Evolutionary conservation across 805 yeast genomes (phyloP).

Genomic region (Cyberlindnera xylosilytica): DNA sequence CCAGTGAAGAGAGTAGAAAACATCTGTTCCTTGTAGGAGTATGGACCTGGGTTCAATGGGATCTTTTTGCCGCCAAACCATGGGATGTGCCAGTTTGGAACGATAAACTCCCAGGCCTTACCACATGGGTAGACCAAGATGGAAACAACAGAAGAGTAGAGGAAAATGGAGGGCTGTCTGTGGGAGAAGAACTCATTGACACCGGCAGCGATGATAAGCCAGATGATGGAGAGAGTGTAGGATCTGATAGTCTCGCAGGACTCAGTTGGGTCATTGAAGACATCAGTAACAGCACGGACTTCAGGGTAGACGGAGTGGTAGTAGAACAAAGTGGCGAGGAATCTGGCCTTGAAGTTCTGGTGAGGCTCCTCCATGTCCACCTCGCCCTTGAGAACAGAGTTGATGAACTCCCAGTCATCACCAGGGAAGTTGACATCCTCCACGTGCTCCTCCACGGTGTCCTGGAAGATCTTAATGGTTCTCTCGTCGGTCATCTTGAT

Average conservation of each 20-base stretch:
- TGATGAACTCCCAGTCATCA: conserved; percentile 16
- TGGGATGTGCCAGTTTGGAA: conserved; percentile 46
- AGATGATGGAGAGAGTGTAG: background rate
- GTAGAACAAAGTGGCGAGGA: conserved; percentile 14
- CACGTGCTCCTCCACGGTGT: conserved; percentile 38
- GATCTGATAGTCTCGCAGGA: background rate
- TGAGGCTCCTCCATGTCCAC: conserved; percentile 4
- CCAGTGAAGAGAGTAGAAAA: conserved; percentile 46
- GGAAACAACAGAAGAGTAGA: background rate
- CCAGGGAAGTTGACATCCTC: conserved; percentile 47
- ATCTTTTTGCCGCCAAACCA: conserved; percentile 34
- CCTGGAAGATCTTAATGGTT: conserved; percentile 27
- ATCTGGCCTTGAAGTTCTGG: conserved; percentile 5
- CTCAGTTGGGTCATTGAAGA: background rate
- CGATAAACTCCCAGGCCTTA: conserved; percentile 33
- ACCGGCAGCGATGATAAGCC: background rate
- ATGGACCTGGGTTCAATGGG: conserved; percentile 60
- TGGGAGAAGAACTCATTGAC: background rate
- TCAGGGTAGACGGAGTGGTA: conserved; percentile 61
- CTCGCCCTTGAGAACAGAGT: conserved; percentile 2
- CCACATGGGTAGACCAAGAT: conserved; percentile 44
- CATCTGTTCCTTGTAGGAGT: conserved; percentile 65
- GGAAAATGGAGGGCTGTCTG: background rate
- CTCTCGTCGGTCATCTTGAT: conserved; percentile 28
- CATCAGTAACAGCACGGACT: conserved; percentile 58